Base-by-base conservation (phyloP, 768 basidiomycete species). In the Cystobasidium onofrii region DNA sequence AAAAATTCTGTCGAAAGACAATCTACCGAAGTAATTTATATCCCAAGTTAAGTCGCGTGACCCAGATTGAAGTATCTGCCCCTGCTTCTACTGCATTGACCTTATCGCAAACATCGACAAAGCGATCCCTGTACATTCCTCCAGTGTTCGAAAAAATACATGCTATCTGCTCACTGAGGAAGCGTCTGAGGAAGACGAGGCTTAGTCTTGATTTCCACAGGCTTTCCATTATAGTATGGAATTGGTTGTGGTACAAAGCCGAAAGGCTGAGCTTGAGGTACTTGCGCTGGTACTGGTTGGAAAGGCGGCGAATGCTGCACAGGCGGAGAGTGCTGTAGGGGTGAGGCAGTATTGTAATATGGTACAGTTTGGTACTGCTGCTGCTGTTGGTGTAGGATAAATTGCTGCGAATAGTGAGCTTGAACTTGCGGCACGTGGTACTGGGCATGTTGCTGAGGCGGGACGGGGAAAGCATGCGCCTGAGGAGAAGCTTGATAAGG, bases 141-240 rank as follows among this genome's bases (percentile, higher is more conserved):
- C n/a, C n/a, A n/a, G n/a, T n/a, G n/a, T n/a, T n/a, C n/a, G n/a
- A n/a, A n/a, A n/a, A n/a, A n/a, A n/a, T n/a, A n/a, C n/a, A n/a
- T n/a, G n/a, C n/a, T n/a, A n/a, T n/a, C n/a, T 43, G 41, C 41
- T 18, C 18, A 43, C 41, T 9, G 41, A 43, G 41, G 9, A 43
- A 43, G 41, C 6, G n/a, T n/a, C n/a, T n/a, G 29, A 1, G 29
- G 57, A 6, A 60, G 57, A 4, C 57, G 25, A 34, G 33, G 17
- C 23, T 34, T 60, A 4, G 57, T 13, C 29, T 60, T 34, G 3
- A 60, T 34, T 29, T 60, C 29, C 15, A 60, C 57, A 27, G 57
- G 29, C 57, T 60, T 60, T 12, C 57, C 57, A 29, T 60, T 60
- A 27, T 60, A 60, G 27, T 60, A 60, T 27, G 57, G 57, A 60